These are phyloP conservation scores for Nicotiana tomentosiformis DNA, from an alignment of 257 asterid genomes.

Conservation along the genomic window DNA sequence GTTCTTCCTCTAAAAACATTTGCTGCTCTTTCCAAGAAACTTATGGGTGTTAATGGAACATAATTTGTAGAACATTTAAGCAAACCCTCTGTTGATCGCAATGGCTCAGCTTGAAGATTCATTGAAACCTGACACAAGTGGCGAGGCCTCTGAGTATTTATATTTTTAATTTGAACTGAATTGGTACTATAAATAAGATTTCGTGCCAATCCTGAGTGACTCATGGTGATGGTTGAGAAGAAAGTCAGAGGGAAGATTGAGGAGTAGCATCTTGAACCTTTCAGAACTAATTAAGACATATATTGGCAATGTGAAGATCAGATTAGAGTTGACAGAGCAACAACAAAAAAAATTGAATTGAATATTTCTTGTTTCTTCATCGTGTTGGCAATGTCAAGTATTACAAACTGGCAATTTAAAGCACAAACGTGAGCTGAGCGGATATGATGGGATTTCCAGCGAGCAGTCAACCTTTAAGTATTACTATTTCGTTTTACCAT, in stretches of 20 bases:
- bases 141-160: not conserved
- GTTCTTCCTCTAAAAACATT: constrained; percentile 32
- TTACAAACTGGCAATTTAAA: not conserved
- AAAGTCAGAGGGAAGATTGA: not conserved
- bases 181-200: not conserved
- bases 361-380: not conserved
- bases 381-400: not conserved
- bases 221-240: not conserved
- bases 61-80: constrained; percentile 24
- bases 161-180: not conserved
- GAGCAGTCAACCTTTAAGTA: not conserved
- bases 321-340: not conserved
- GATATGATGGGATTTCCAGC: not conserved
- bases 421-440: not conserved
- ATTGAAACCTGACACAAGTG: not conserved
- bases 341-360: not conserved
- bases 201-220: not conserved
- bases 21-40: constrained; percentile 34
- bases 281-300: too few relatives aligned
- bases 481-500: not conserved
- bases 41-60: constrained; percentile 33
- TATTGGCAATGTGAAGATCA: not conserved
- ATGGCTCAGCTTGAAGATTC: not conserved
- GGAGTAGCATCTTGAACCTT: not conserved
- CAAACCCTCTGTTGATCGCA: not conserved